Base-by-base conservation (phyloP, 23 red algal genomes). In the Gracilaria vermiculophylla region DNA sequence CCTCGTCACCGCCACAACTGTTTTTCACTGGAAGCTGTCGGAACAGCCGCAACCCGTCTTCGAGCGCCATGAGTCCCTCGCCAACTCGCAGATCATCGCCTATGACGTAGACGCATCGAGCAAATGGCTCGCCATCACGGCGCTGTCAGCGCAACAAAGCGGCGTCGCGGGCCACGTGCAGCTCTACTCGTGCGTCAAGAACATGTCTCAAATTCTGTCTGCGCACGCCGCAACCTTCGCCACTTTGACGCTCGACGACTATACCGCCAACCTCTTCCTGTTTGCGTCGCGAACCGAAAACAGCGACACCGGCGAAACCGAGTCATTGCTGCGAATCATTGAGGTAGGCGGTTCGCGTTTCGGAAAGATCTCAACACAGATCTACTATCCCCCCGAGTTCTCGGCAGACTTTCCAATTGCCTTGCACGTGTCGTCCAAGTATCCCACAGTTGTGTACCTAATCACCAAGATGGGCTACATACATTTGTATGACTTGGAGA, bases 401-500 rank as follows among this genome's bases (percentile, higher is more conserved):
- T 58, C 84, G 0, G 66, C 41, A 20, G 95, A 97, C 47, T 97
- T 97, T 55, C 95, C 95, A 39, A 82, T 94, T 23, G 91, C 83
- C 1, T 35, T 95, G 54, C 88, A 94, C 12, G 84, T 90, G 27
- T 93, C 88, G 20, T 71, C 47, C 53, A 89, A 78, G 66, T 95
- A 94, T 47, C 83, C 92, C 1, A 60, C 92, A 19, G 45, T 99
- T 51, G 85, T 91, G 25, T 94, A 93, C 62, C 39, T 99, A 24
- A 64, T 95, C 39, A 95, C 97, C 9, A 93, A 91, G 34, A 85
- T 93, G 53, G 97, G 97, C 78, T 95, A 99, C 50, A 48, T 95
- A 27, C 97, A 99, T 62, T 32, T 93, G 32, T 99, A 89, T 48
- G 97, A 99, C 56, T 34, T 95, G 23, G 93, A 95, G 24, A 93